Percentiles rank a stretch among this genome's conserved stretches.
These are phyloP conservation scores for Solanum chilense DNA, from an alignment of 257 asterid species.

Conservation along the genomic window DNA sequence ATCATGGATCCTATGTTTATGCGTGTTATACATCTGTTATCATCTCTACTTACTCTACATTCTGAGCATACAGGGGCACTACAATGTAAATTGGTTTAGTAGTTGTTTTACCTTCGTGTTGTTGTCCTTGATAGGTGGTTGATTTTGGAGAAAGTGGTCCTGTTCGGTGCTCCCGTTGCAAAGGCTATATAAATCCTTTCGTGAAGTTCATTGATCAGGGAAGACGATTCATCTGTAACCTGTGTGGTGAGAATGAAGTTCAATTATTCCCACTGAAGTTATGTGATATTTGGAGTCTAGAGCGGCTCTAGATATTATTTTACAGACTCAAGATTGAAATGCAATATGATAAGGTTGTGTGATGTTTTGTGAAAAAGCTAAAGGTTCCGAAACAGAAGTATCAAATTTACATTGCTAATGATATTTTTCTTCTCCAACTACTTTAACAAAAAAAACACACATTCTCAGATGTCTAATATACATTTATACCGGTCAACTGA, in stretches of 20 bases:
- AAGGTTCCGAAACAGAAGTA: not conserved
- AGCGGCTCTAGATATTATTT: not conserved
- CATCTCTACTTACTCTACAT: not conserved
- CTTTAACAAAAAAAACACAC: not conserved
- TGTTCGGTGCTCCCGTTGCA: constrained; percentile 97
- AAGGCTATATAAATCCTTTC: constrained; percentile 94
- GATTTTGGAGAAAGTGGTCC: constrained; percentile 99
- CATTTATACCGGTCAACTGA: not conserved
- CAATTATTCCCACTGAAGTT: not conserved
- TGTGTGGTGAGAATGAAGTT: constrained; percentile 63
- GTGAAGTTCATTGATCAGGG: constrained; percentile 97
- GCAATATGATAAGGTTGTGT: not conserved
- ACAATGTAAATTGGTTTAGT: not conserved
- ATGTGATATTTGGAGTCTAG: not conserved
- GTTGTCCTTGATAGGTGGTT: constrained; percentile 49
- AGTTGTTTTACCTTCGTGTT: not conserved
- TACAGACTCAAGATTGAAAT: not conserved
- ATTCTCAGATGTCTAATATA: not conserved
- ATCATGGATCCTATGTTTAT: not conserved
- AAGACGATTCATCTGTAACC: constrained; percentile 84
- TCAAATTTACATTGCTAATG: not conserved
- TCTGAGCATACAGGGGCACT: not conserved
- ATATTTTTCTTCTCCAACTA: not conserved
- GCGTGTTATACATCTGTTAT: not conserved
- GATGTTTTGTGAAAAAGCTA: not conserved